These are phyloP conservation scores for Linum trigynum DNA, from an alignment of 345 rosid species.

Conservation along the genomic window DNA sequence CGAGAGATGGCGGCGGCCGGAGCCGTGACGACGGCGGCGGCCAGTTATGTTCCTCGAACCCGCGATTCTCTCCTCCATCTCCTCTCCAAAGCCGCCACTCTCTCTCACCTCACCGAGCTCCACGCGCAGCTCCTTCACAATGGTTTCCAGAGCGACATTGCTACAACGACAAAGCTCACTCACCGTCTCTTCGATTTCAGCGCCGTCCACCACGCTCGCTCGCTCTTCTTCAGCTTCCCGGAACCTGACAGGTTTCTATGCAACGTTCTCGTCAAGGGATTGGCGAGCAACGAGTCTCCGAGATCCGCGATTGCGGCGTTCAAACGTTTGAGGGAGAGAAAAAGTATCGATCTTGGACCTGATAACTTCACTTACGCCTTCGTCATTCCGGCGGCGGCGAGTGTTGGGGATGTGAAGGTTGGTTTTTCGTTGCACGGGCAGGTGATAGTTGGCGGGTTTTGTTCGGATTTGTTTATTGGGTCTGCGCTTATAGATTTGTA, in stretches of 20 bases:
- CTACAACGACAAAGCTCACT: constrained; percentile 56
- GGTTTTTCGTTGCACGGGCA: constrained; percentile 45
- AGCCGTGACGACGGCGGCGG: background rate
- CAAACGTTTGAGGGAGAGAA: constrained; percentile 38
- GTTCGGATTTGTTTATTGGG: constrained; percentile 47
- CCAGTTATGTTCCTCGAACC: constrained; percentile 6
- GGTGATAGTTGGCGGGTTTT: constrained; percentile 45
- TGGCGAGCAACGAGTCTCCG: constrained; percentile 32
- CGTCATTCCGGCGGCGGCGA: constrained; percentile 45
- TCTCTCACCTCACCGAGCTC: constrained; percentile 49
- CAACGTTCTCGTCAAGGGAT: constrained; percentile 60
- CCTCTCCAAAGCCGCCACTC: constrained; percentile 29
- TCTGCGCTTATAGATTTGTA: constrained; percentile 50
- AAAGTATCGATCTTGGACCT: constrained; percentile 34
- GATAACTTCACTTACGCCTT: constrained; percentile 51
- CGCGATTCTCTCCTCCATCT: constrained; percentile 34
- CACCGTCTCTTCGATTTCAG: constrained; percentile 53
- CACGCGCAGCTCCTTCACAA: constrained; percentile 56
- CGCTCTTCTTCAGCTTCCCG: constrained; percentile 42
- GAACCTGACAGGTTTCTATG: constrained; percentile 67
- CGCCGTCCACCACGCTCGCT: constrained; percentile 39
- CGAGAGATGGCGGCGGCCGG: background rate
- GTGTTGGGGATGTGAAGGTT: constrained; percentile 23
- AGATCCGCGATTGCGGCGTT: constrained; percentile 40
- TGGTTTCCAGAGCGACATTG: constrained; percentile 40